phyloP scores from a whole-genome alignment of 2,329 filamentous ascomycete genomes.

The Pyrenophora graminea region DNA sequence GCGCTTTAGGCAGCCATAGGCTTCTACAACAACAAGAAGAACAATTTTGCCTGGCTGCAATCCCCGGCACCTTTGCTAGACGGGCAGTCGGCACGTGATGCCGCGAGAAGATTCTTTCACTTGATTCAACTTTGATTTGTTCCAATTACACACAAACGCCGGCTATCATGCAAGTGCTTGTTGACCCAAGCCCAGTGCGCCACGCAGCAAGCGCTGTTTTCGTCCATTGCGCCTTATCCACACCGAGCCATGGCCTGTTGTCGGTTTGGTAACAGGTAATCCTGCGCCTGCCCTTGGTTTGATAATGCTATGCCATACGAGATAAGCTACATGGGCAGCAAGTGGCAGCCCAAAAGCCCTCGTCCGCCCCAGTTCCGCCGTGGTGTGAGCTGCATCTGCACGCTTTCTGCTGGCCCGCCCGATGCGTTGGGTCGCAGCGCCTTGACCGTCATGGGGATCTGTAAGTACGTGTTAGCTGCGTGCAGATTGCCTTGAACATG shows the following conservation, averaged over 20 bases:
- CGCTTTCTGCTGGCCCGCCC: slow-evolving; percentile 50
- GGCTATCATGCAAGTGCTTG: slow-evolving; percentile 45
- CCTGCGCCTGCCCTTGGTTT: not conserved
- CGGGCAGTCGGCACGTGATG: not conserved
- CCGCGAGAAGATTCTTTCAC: not conserved
- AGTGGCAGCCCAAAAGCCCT: slow-evolving; percentile 87
- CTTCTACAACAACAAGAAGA: not conserved
- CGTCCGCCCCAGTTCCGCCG: slow-evolving; percentile 85
- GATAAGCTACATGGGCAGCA: slow-evolving; percentile 69
- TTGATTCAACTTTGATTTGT: not conserved
- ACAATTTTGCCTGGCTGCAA: not conserved
- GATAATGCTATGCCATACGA: not conserved
- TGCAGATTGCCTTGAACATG: slow-evolving; percentile 1
- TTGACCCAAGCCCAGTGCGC: slow-evolving; percentile 40
- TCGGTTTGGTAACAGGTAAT: not conserved
- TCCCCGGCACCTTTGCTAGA: not conserved
- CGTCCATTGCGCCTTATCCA: slow-evolving; percentile 3
- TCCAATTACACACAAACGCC: slow-evolving; percentile 28
- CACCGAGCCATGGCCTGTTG: not conserved
- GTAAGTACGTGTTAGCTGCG: slow-evolving; percentile 28
- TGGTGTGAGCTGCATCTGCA: slow-evolving; percentile 75
- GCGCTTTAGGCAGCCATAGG: slow-evolving; percentile 29
- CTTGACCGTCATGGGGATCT: slow-evolving; percentile 74
- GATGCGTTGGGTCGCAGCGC: slow-evolving; percentile 54
- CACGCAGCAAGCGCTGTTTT: slow-evolving; percentile 37